A percentile compares a stretch with the other conserved stretches of the same genome.
Conservation (phyloP, 208 protist genomes). For the Herpetomonas tarakana region DNA sequence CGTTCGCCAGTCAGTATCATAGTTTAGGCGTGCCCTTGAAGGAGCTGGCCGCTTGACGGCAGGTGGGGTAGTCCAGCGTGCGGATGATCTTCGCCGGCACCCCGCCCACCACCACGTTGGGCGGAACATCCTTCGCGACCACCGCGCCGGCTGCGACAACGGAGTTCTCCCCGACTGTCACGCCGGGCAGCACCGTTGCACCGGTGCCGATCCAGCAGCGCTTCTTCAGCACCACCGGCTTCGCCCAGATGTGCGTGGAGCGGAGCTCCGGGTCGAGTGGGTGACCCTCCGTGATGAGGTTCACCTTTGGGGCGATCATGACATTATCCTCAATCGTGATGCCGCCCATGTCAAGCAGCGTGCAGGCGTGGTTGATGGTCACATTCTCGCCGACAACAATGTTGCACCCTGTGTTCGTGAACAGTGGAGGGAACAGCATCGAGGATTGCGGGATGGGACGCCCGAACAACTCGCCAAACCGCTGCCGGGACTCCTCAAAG, state of each 20-base stretch:
- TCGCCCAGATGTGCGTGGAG: slow-evolving; percentile 25
- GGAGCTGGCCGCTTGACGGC: too few species aligned
- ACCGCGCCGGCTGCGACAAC: slow-evolving; percentile 78
- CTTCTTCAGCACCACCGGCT: slow-evolving; percentile 44
- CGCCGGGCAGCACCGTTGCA: slow-evolving; percentile 54
- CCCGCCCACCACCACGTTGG: slow-evolving; percentile 68
- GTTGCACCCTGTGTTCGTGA: slow-evolving; percentile 79
- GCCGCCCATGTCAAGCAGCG: slow-evolving; percentile 58
- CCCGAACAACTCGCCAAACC: neutral
- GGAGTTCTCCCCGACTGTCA: slow-evolving; percentile 66
- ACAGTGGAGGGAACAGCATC: slow-evolving; percentile 40
- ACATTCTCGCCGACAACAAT: slow-evolving; percentile 57
- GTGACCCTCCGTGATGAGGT: slow-evolving; percentile 74
- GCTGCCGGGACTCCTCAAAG: neutral
- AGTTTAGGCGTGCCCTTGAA: too few species aligned
- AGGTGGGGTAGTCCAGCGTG: neutral
- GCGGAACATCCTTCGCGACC: slow-evolving; percentile 75
- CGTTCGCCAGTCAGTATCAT: too few species aligned
- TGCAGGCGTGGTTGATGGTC: slow-evolving; percentile 64
- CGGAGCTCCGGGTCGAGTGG: slow-evolving; percentile 36
- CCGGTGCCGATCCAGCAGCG: slow-evolving; percentile 64
- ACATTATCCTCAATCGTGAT: slow-evolving; percentile 59
- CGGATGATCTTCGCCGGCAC: slow-evolving; percentile 56
- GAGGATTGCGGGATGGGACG: neutral
- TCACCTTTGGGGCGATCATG: slow-evolving; percentile 59